Conservation (phyloP, 2,329 filamentous ascomycete genomes). For the Microdochium bolleyi region DNA sequence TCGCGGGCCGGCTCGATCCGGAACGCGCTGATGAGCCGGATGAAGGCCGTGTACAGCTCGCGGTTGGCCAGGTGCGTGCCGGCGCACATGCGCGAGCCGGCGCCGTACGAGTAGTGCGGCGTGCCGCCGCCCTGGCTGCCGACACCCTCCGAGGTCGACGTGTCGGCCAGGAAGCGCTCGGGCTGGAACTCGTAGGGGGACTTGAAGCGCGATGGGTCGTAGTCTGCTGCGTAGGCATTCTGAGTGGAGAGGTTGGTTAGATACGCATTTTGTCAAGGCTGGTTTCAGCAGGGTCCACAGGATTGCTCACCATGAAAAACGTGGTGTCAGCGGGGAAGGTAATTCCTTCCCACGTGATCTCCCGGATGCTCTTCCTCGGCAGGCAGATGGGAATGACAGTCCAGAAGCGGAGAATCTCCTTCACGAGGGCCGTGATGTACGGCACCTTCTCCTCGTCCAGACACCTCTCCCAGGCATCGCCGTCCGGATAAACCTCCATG, state of each 20-base stretch:
- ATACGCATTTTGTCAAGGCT: no score
- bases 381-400: constrained; percentile 56
- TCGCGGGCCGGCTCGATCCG: constrained; percentile 38
- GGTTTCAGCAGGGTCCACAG: no score
- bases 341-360: constrained; percentile 50
- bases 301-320: background rate
- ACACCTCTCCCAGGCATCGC: constrained; percentile 41
- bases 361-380: constrained; percentile 52
- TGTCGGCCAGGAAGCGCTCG: constrained; percentile 44
- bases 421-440: constrained; percentile 56
- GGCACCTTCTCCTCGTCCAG: constrained; percentile 48
- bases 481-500: constrained; percentile 48
- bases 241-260: background rate
- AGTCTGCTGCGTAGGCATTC: background rate
- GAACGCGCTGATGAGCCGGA: constrained; percentile 55
- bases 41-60: constrained; percentile 57
- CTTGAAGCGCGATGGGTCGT: constrained; percentile 44
- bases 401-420: constrained; percentile 54
- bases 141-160: background rate
- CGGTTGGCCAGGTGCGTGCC: constrained; percentile 55
- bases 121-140: constrained; percentile 47
- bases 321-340: constrained; percentile 52
- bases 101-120: constrained; percentile 56
- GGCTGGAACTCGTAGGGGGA: constrained; percentile 52
- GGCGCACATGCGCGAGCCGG: constrained; percentile 62